A percentile compares a stretch with the other conserved stretches of the same genome.
phyloP scores from a whole-genome alignment of 768 basidiomycete genomes.

The Tricholomella constricta region DNA sequence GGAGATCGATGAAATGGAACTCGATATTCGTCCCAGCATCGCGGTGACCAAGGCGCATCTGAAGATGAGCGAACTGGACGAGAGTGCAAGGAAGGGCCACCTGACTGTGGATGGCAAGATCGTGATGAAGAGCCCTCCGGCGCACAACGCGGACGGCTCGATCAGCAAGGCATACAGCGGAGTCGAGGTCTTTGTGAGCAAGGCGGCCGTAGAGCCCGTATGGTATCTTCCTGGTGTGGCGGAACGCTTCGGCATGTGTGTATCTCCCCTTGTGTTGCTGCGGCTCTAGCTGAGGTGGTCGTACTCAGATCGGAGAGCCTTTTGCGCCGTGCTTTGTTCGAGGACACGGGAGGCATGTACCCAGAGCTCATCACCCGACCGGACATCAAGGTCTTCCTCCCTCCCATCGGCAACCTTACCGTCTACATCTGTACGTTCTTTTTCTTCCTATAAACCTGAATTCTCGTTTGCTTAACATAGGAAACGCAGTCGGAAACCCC shows the following conservation, averaged over 20 bases:
- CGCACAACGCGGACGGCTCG: conserved; percentile 65
- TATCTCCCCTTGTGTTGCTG: conserved; percentile 8
- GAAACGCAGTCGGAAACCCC: conserved; percentile 71
- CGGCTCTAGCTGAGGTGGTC: not conserved
- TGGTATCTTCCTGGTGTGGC: conserved; percentile 96
- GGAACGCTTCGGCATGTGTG: conserved; percentile 89
- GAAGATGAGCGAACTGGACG: conserved; percentile 93
- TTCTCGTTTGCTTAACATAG: not conserved
- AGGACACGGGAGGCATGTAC: conserved; percentile 96
- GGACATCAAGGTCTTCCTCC: conserved; percentile 94
- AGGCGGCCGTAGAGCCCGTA: conserved; percentile 95
- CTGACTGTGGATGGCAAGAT: conserved; percentile 81
- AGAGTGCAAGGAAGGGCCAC: conserved; percentile 69
- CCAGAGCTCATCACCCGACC: conserved; percentile 94
- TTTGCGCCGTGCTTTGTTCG: conserved; percentile 89
- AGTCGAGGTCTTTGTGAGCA: conserved; percentile 85
- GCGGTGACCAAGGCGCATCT: conserved; percentile 92
- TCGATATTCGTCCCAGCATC: conserved; percentile 92
- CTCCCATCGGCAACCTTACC: conserved; percentile 89
- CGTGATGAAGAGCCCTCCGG: conserved; percentile 67
- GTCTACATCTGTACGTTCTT: conserved; percentile 80
- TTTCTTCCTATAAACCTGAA: not conserved
- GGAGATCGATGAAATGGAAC: conserved; percentile 61
- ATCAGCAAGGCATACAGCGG: conserved; percentile 63
- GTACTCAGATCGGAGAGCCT: conserved; percentile 70